Percentiles rank a stretch among this genome's conserved stretches.
These are phyloP conservation scores for Firmiana major DNA, from an alignment of 345 rosid species.

Conservation along the genomic window DNA sequence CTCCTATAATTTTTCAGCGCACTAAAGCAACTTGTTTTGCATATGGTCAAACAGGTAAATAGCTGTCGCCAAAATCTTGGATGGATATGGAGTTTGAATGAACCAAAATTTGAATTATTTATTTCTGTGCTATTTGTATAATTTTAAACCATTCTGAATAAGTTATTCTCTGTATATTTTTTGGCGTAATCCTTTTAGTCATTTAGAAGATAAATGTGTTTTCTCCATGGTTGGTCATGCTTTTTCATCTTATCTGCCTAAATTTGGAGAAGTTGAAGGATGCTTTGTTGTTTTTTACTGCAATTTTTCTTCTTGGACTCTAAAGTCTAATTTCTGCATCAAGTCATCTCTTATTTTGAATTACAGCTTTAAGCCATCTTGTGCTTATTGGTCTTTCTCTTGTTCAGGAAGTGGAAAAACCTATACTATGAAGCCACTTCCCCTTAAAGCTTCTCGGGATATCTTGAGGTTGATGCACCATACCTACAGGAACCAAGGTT, in stretches of 20 bases:
- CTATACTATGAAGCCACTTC: conserved; percentile 94
- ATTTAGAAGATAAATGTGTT: background rate
- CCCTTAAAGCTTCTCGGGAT: conserved; percentile 90
- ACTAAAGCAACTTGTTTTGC: conserved; percentile 99
- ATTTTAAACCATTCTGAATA: background rate
- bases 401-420: conserved; percentile 95
- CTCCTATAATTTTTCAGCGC: conserved; percentile 89
- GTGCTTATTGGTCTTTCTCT: conserved; percentile 5
- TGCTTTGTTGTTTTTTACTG: background rate
- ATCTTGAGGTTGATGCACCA: conserved; percentile 95
- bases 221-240: background rate
- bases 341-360: background rate
- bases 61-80: conserved; percentile 1
- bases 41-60: conserved; percentile 93
- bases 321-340: background rate
- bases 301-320: background rate
- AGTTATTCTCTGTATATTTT: background rate
- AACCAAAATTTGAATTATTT: background rate
- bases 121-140: background rate
- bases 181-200: background rate
- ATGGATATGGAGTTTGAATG: background rate
- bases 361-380: conserved; percentile 4
- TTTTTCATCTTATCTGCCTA: background rate
- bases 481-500: conserved; percentile 90
- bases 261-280: background rate